Evolutionary conservation across 1,284 basidiomycete species (phyloP), one percentile per base, ranked within the genome.

Genomic region (Tranzscheliella williamsii): DNA sequence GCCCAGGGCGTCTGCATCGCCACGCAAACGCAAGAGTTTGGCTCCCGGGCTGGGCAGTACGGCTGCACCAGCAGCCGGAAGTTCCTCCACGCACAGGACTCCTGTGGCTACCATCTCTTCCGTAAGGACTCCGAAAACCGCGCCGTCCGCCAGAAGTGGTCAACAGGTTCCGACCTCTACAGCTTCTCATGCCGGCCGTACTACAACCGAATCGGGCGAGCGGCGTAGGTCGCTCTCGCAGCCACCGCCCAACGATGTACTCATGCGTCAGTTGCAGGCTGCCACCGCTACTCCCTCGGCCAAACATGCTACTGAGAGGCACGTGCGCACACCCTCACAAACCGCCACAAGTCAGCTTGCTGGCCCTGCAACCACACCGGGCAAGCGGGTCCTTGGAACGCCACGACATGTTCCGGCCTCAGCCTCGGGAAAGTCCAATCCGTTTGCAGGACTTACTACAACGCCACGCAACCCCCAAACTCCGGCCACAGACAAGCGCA

Each of bases 161-260:
- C 38, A 42, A 17, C 50, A 52, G 2, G 7, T 41, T 4, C n/a
- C n/a, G n/a, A n/a, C n/a, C n/a, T n/a, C n/a, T n/a, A n/a, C n/a
- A n/a, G 43, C 44, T 9, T 33, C 35, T 4, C 7, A 40, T 2
- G 42, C 57, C 7, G 29, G 38, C 1, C 40, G 44, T 3, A 41
- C 33, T 7, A 18, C 42, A 11, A 23, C 34, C 7, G 46, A 17
- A 17, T 46, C 42, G 16, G 46, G 43, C 2, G 27, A 24, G 12
- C 50, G 57, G n/a, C 52, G 56, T 6, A 31, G 62, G 29, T 65
- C 62, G 2, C 47, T 56, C 5, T 65, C 62, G 5, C 62, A 65
- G 24, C 62, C 62, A 22, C 62, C 62, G 4, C 62, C 62, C 11
- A 55, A 51, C 33, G 51, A 65, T n/a, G 34, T 58, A 15, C 33